Evolutionary conservation across 768 basidiomycete species (phyloP).

Genomic region (Rhizopogon vinicolor): DNA sequence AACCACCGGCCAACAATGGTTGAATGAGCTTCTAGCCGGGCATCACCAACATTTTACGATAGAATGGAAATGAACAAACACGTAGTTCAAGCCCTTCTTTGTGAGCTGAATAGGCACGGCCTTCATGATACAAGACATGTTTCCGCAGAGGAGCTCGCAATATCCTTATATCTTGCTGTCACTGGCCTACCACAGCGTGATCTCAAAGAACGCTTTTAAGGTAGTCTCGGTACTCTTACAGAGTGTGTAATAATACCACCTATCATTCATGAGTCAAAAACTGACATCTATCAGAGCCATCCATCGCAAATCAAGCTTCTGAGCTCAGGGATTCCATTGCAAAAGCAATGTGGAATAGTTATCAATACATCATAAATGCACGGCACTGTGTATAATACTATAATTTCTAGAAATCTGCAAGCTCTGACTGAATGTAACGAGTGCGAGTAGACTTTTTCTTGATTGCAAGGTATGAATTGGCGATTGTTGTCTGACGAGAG

Average conservation of each 20-base stretch:
- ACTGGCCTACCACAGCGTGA: background rate
- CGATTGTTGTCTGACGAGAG: too few relatives aligned
- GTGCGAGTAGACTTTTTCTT: too few relatives aligned
- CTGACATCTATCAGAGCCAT: too few relatives aligned
- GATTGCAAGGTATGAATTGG: too few relatives aligned
- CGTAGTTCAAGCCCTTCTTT: slow-evolving; percentile 8
- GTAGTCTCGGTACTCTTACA: background rate
- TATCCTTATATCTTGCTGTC: background rate
- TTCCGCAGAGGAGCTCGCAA: slow-evolving; percentile 1
- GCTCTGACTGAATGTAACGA: too few relatives aligned
- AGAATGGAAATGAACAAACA: slow-evolving; percentile 3
- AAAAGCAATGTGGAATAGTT: too few relatives aligned
- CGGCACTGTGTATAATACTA: too few relatives aligned
- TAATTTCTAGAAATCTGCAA: too few relatives aligned
- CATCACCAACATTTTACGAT: background rate
- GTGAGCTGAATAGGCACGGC: background rate
- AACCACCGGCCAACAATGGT: slow-evolving; percentile 14
- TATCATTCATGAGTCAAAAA: too few relatives aligned
- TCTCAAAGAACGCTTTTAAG: background rate
- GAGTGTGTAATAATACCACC: background rate
- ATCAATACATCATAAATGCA: too few relatives aligned
- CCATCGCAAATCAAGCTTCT: too few relatives aligned
- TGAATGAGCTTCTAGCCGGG: slow-evolving; percentile 3
- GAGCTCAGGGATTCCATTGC: too few relatives aligned
- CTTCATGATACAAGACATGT: background rate